Evolutionary conservation across 768 basidiomycete genomes (phyloP).

Genomic region (Boletus fagicola): DNA sequence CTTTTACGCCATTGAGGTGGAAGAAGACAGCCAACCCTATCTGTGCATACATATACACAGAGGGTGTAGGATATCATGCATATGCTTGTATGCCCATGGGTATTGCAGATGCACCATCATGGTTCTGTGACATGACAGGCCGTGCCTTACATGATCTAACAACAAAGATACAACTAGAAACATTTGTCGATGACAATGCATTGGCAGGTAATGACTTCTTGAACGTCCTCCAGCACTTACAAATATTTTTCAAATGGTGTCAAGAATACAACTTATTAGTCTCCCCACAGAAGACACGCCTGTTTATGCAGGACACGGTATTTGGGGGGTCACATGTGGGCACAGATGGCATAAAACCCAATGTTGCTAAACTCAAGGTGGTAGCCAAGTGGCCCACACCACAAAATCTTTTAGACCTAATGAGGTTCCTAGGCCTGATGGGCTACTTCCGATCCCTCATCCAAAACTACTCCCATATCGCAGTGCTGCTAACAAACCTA

Average conservation of each 20-base stretch:
- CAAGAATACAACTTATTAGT: too few relatives aligned
- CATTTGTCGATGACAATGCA: neutral
- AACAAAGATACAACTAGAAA: neutral
- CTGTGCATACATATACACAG: conserved; percentile 35
- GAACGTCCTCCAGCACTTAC: too few relatives aligned
- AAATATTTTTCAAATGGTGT: too few relatives aligned
- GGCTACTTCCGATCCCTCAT: conserved; percentile 12
- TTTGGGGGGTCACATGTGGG: too few relatives aligned
- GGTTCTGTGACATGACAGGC: neutral
- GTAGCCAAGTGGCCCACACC: conserved; percentile 6
- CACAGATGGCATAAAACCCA: too few relatives aligned
- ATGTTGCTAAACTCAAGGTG: too few relatives aligned
- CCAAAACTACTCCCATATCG: conserved; percentile 1
- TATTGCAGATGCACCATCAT: conserved; percentile 36
- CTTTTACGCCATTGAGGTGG: conserved; percentile 24
- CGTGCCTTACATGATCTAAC: neutral
- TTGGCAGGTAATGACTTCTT: neutral
- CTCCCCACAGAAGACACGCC: too few relatives aligned
- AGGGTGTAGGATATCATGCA: conserved; percentile 37
- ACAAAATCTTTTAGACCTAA: neutral
- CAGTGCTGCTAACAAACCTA: neutral
- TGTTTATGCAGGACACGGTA: too few relatives aligned
- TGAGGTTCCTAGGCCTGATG: conserved; percentile 6
- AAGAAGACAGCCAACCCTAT: conserved; percentile 22
- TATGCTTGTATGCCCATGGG: conserved; percentile 42